Evolutionary conservation across 495 filamentous ascomycete genomes (phyloP).

Genomic region (Penicillium waksmanii): DNA sequence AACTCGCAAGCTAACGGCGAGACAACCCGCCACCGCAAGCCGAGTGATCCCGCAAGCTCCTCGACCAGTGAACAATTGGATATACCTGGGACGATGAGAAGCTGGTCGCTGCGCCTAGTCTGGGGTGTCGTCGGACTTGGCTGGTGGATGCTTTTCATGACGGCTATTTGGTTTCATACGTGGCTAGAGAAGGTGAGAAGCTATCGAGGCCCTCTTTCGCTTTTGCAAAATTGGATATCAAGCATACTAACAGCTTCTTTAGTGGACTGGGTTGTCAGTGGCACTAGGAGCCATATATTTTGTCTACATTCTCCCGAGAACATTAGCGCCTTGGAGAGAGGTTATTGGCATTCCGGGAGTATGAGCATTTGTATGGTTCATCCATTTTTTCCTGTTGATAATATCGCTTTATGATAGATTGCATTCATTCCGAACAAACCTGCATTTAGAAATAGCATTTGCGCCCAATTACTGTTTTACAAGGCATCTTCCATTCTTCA

Average conservation of each 20-base stretch:
- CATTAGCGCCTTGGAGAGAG: slow-evolving; percentile 60
- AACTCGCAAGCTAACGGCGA: slow-evolving; percentile 10
- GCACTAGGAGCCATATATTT: slow-evolving; percentile 69
- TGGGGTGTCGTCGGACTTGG: slow-evolving; percentile 59
- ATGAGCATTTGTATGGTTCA: slow-evolving; percentile 28
- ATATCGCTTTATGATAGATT: slow-evolving; percentile 19
- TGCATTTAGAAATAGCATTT: slow-evolving; percentile 3
- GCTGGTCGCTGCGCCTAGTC: slow-evolving; percentile 54
- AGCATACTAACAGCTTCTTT: slow-evolving; percentile 16
- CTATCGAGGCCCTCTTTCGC: slow-evolving; percentile 5
- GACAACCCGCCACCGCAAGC: slow-evolving; percentile 56
- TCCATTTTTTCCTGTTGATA: slow-evolving; percentile 2
- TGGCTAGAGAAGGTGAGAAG: slow-evolving; percentile 90
- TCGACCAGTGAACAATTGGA: slow-evolving; percentile 1
- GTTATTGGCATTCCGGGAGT: slow-evolving; percentile 79
- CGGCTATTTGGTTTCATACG: slow-evolving; percentile 94
- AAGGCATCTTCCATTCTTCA: not conserved
- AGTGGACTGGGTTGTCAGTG: slow-evolving; percentile 72
- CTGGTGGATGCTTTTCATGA: slow-evolving; percentile 98
- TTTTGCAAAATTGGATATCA: not conserved
- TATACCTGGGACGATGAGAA: slow-evolving; percentile 32
- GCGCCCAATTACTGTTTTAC: not conserved
- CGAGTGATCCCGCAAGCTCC: slow-evolving; percentile 22
- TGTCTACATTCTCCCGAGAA: slow-evolving; percentile 78
- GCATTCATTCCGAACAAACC: slow-evolving; percentile 6